phyloP scores from a whole-genome alignment of 352 stramenopile genomes.

The Globisporangium rhizosaccharum region DNA sequence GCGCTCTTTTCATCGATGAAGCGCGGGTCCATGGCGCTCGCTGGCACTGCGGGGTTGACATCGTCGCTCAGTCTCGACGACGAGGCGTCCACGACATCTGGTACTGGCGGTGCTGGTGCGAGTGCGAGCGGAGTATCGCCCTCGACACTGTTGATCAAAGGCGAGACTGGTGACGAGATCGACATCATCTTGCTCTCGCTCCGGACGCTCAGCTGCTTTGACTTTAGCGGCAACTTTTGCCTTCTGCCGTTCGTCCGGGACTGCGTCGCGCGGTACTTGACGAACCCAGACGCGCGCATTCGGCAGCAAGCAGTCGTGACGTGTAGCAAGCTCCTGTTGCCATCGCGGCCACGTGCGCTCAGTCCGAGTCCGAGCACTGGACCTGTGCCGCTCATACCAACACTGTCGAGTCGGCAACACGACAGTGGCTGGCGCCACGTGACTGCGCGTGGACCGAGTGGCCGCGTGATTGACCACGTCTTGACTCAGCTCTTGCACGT shows the following conservation, averaged over 20 bases:
- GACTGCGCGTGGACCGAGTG: constrained; percentile 78
- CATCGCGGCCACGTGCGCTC: constrained; percentile 9
- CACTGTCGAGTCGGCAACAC: constrained; percentile 1
- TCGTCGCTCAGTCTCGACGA: constrained; percentile 24
- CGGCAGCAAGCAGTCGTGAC: constrained; percentile 88
- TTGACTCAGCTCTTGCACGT: constrained; percentile 91
- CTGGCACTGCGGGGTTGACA: constrained; percentile 17
- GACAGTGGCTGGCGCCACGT: constrained; percentile 46
- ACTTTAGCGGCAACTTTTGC: constrained; percentile 89
- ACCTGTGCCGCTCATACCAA: background rate
- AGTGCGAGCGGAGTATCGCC: background rate
- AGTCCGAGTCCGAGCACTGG: background rate
- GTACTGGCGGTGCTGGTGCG: background rate
- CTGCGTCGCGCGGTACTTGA: constrained; percentile 91
- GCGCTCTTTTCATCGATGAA: constrained; percentile 74
- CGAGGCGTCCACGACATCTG: constrained; percentile 7
- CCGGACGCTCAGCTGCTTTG: constrained; percentile 92
- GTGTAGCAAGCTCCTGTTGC: constrained; percentile 72
- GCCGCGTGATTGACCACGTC: constrained; percentile 91
- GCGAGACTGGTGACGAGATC: constrained; percentile 72
- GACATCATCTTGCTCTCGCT: constrained; percentile 88
- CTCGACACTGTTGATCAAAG: constrained; percentile 48
- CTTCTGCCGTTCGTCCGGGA: constrained; percentile 95
- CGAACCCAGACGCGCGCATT: constrained; percentile 86
- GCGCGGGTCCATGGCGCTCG: constrained; percentile 35